Evolutionary conservation across 2,329 filamentous ascomycete genomes (phyloP), one percentile per base, ranked within the genome.

Genomic region (Curvularia verruculosa): DNA sequence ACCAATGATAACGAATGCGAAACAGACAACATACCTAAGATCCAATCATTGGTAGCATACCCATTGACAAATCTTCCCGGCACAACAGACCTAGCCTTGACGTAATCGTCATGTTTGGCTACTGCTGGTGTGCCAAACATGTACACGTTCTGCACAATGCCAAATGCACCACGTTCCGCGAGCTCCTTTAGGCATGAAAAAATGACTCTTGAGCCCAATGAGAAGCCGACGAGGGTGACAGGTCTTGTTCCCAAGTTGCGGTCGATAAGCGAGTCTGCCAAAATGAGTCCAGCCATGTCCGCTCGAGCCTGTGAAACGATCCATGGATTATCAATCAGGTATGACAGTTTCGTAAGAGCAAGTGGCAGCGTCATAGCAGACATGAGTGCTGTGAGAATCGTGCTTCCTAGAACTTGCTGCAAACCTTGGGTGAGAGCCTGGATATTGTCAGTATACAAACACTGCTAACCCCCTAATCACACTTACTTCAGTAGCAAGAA

Each of bases 291-390:
- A 7, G 94, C 91, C 54, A 91, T 84, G 69, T 90, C 93, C 28
- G 95, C 95, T 67, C 95, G 87, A 69, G 95, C 92, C 48, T 96
- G 85, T 1, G 95, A 98, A n/a, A 97, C 93, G 24, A 90, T 92
- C 95, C 95, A 99, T 0, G 95, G 95, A 71, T 99, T 99, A 77
- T 99, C 95, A 64, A 99, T 97, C 19, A 99, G 84, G 72, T 99
- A 99, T 0, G 94, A 87, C 9, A 99, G 85, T 74, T 99, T 99
- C 0, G 94, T 93, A 43, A 99, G 81, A 26, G 97, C 89, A 40
- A 99, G 86, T 2, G 95, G 95, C n/a, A 97, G 80, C 74, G 96
- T 92, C 49, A 99, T 81, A 31, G 93, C 92, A 39, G 93, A 89
- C 94, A 99, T 98, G 29, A 99, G 82, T 64, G 89, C 87, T 50